Base-by-base conservation (phyloP, 1,284 basidiomycete species). In the Porogramme epimiltina region DNA sequence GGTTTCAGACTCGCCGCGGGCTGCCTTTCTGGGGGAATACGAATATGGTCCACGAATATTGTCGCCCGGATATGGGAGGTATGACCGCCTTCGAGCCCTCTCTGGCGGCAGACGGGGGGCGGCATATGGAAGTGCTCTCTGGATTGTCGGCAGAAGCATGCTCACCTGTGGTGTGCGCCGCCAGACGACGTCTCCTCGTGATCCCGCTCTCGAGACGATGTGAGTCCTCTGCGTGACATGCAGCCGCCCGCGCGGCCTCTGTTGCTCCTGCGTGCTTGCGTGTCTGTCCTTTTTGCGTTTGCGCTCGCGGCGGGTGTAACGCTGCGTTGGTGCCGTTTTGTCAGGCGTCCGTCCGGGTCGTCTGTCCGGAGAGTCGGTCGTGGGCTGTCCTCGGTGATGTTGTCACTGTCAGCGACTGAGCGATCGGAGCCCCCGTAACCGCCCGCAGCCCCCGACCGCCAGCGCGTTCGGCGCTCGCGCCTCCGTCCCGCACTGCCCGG, bases 91-190 rank as follows among this genome's bases (percentile, higher is more conserved):
- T 6, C 9, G 9, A 37, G 34, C 34, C 5, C 34, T 6, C 9
- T 6, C 34, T 6, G 28, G 28, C 28, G 28, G 28, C 28, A n/a
- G 56, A 38, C 34, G 33, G 36, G 42, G 33, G 50, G 48, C 37
- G 45, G 50, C 53, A 55, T 54, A 59, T 59, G 57, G 57, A 58
- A 59, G 38, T 25, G 44, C 46, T 25, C 51, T 52, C 49, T 56
- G 46, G 54, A 55, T 56, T 53, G 57, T 59, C 57, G 54, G 57
- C 57, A 56, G 54, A 59, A 59, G 57, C 54, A 52, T 11, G 52
- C 57, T 54, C 57, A 59, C 57, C 54, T 56, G 54, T 53, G 51
- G n/a, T 31, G 8, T 13, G 28, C 28, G 6, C 28, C 44, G 18
- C 45, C 40, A 40, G 33, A 28, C 42, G 9, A 9, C 34, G 34